Evolutionary conservation across 805 yeast genomes (phyloP).

Genomic region (Wickerhamiella bombiphila): DNA sequence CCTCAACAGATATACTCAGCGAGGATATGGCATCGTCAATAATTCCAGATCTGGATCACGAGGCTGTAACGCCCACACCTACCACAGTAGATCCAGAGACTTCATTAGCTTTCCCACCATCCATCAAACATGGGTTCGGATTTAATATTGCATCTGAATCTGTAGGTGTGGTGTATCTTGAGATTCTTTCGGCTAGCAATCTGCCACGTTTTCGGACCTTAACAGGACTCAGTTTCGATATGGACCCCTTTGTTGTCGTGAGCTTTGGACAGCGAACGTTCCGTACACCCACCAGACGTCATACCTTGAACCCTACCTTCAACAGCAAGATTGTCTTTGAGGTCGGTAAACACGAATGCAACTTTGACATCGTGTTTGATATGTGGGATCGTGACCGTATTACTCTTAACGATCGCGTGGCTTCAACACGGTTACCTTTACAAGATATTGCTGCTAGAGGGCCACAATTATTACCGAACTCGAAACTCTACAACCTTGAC

Average conservation of each 20-base stretch:
- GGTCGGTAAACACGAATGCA: slow-evolving; percentile 47
- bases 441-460: slow-evolving; percentile 28
- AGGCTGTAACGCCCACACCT: not conserved
- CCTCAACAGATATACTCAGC: not conserved
- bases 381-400: slow-evolving; percentile 75
- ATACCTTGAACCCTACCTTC: slow-evolving; percentile 67
- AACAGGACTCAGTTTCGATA: slow-evolving; percentile 67
- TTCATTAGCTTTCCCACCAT: not conserved
- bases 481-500: slow-evolving; percentile 23
- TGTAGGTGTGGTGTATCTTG: slow-evolving; percentile 61
- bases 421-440: slow-evolving; percentile 44
- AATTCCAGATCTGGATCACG: not conserved
- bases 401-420: slow-evolving; percentile 73
- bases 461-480: slow-evolving; percentile 23
- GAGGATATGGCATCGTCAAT: not conserved
- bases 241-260: slow-evolving; percentile 92
- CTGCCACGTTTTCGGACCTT: slow-evolving; percentile 65
- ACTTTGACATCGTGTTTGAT: slow-evolving; percentile 51
- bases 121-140: slow-evolving; percentile 4
- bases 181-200: slow-evolving; percentile 56
- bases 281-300: slow-evolving; percentile 72
- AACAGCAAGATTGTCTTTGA: slow-evolving; percentile 73
- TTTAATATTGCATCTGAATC: slow-evolving; percentile 19
- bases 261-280: slow-evolving; percentile 80
- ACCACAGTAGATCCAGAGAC: too few relatives aligned